A percentile compares a stretch with the other conserved stretches of the same genome.
Conservation (phyloP, 768 basidiomycete species). For the Royoungia palumana region DNA sequence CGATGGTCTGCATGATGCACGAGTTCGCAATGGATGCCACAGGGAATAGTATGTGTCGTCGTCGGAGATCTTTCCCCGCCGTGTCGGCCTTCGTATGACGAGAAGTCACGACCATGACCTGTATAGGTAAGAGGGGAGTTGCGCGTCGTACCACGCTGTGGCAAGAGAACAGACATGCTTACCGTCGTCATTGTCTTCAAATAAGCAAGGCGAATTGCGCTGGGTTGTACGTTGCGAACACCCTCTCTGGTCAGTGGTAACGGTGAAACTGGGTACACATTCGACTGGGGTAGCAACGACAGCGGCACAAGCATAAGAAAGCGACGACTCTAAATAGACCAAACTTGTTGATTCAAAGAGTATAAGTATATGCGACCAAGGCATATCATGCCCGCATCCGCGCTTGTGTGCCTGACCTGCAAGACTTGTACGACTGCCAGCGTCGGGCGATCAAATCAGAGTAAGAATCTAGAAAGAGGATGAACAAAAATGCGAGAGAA, state of each 20-base stretch:
- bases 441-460: background rate
- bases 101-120: slow-evolving; percentile 6
- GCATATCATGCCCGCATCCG: slow-evolving; percentile 1
- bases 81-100: background rate
- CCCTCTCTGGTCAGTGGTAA: background rate
- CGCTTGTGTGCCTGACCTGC: background rate
- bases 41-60: slow-evolving; percentile 7
- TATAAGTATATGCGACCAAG: background rate
- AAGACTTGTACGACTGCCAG: background rate
- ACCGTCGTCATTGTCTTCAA: slow-evolving; percentile 12
- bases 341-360: background rate
- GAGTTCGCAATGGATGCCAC: slow-evolving; percentile 21
- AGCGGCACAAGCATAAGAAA: background rate
- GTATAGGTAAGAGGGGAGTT: slow-evolving; percentile 14
- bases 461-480: background rate
- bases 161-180: slow-evolving; percentile 3
- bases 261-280: background rate
- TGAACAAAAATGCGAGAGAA: background rate
- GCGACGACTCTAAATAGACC: background rate
- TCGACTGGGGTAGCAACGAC: background rate
- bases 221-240: no score
- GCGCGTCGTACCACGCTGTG: slow-evolving; percentile 9
- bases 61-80: slow-evolving; percentile 14
- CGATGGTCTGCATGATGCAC: background rate
- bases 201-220: background rate